These are phyloP conservation scores for Apiospora marii DNA, from an alignment of 2,329 filamentous ascomycete species.

Conservation along the genomic window DNA sequence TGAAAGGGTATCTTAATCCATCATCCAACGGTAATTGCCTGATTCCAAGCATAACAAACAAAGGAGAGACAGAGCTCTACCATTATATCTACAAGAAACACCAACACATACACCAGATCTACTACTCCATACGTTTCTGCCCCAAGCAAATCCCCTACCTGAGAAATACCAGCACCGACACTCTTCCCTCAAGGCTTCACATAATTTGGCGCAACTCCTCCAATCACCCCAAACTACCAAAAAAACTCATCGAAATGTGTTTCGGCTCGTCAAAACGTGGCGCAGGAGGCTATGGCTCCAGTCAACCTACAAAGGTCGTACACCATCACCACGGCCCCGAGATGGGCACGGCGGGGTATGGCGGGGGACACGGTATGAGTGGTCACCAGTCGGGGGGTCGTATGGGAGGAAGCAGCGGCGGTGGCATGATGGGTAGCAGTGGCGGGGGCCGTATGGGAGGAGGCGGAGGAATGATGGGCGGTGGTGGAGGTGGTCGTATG, in stretches of 20 bases:
- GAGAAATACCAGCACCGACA: not conserved
- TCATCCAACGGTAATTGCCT: too few species aligned
- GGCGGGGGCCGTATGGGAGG: not conserved
- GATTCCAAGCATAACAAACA: not conserved
- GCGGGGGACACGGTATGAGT: not conserved
- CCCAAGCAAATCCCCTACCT: too few species aligned
- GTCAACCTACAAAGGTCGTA: not conserved
- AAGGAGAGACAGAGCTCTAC: not conserved
- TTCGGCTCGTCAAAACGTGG: not conserved
- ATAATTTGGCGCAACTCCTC: too few species aligned
- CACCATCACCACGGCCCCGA: conserved; percentile 1
- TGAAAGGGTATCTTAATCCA: too few species aligned
- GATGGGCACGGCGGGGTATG: not conserved
- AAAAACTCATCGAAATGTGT: not conserved
- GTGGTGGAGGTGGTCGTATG: not conserved
- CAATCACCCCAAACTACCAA: not conserved
- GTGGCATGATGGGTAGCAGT: not conserved
- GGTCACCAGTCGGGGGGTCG: not conserved
- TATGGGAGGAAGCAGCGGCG: not conserved
- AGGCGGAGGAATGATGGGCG: not conserved
- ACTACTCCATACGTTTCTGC: not conserved
- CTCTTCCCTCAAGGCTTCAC: not conserved
- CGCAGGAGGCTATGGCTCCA: not conserved
- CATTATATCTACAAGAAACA: not conserved
- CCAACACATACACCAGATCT: not conserved